Evolutionary conservation across 2,329 filamentous ascomycete genomes (phyloP), one percentile per base, ranked within the genome.

Genomic region (Rugonectria rugulosa): DNA sequence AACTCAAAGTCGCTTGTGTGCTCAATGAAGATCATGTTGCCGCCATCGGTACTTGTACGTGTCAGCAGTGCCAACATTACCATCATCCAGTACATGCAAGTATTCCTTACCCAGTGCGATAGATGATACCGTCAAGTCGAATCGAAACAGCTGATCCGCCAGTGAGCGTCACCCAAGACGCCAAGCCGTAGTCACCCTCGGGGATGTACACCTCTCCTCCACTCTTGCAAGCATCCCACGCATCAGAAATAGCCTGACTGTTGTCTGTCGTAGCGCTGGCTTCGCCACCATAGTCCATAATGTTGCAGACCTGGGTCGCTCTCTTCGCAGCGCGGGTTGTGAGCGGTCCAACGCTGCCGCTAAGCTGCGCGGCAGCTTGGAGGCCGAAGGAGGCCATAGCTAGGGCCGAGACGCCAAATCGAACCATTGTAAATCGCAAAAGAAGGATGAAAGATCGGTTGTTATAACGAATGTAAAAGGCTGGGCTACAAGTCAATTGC

Each of bases 11-110:
- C 60, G 12, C 41, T 24, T 12, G 63, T 48, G 24, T 63, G 61
- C 23, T 63, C 48, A 27, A 64, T 61, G n/a, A 64, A 53, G 8
- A 64, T 36, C 61, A 64, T 61, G 2, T 64, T 63, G 10, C 60
- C 60, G 5, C 5, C 50, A 14, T 40, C 56, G 4, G 58, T 57
- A 1, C 60, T 62, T 14, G 1, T 15, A 4, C 2, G 5, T 17
- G 21, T 62, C 15, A 62, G 54, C 12, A 1, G 7, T 11, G 2
- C 2, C 11, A 2, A 34, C 2, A 1, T n/a, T n/a, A n/a, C n/a
- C n/a, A n/a, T 11, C 5, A 17, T 17, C 2, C 1, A 6, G 15
- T 12, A 3, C 4, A 6, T n/a, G 11, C 15, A 20, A 4, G n/a
- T 7, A n/a, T n/a, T n/a, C 40, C 59, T 12, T 7, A 60, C 60